A percentile compares a stretch with the other conserved stretches of the same genome.
Conservation (phyloP, 202 grass and related monocot species). For the Schoenoplectus tabernaemontani region DNA sequence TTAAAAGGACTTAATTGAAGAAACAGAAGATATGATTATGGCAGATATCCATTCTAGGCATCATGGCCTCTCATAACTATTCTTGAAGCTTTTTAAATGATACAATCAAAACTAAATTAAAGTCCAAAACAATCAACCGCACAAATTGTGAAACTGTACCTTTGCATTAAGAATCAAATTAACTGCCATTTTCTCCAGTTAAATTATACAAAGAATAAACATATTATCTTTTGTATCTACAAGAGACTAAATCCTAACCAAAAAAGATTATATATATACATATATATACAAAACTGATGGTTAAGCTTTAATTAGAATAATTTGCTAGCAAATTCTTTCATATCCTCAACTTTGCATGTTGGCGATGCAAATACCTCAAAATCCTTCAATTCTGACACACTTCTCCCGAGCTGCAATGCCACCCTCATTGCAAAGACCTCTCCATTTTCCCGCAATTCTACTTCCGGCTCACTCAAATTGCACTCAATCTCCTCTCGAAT, state of each 20-base stretch:
- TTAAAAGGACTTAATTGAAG: neutral
- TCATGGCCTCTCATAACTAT: neutral
- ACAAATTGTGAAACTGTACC: neutral
- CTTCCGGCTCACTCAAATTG: conserved; percentile 28
- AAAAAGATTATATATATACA: neutral
- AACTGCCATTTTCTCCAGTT: neutral
- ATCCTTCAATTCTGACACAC: conserved; percentile 27
- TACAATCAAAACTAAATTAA: neutral
- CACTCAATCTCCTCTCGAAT: conserved; percentile 50
- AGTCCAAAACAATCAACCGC: neutral
- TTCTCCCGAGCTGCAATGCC: conserved; percentile 55
- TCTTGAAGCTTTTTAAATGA: neutral
- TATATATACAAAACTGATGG: neutral
- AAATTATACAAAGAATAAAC: neutral
- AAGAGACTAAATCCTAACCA: neutral
- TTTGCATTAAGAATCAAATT: neutral
- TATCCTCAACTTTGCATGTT: conserved; percentile 32
- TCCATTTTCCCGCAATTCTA: conserved; percentile 46
- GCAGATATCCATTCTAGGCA: neutral
- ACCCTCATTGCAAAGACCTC: conserved; percentile 57
- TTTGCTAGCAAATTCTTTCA: conserved; percentile 54
- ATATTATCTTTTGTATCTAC: neutral
- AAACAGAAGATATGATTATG: neutral
- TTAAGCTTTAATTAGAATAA: conserved; percentile 20
- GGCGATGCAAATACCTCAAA: conserved; percentile 37